Percentiles rank a stretch among this genome's conserved stretches.
These are phyloP conservation scores for Collybia sp. DNA, from an alignment of 768 basidiomycete species.

Conservation along the genomic window DNA sequence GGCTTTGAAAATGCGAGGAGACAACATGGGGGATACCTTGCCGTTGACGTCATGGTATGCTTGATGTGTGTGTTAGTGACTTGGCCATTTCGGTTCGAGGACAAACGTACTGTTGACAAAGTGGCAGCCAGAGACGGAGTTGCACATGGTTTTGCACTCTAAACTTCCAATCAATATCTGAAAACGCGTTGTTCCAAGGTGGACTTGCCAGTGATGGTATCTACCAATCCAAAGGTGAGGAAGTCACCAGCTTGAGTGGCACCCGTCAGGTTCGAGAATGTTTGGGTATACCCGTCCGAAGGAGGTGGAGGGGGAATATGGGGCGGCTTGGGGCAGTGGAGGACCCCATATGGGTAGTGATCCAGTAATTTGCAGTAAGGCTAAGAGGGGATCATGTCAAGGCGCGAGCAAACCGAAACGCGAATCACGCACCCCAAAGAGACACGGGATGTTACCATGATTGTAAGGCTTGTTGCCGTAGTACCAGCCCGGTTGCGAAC, in stretches of 20 bases:
- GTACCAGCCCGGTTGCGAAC: conserved; percentile 37
- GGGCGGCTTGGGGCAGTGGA: conserved; percentile 28
- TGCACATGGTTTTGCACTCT: conserved; percentile 45
- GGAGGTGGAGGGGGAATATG: conserved; percentile 11
- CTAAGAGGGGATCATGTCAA: conserved; percentile 11
- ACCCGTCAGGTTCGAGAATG: conserved; percentile 35
- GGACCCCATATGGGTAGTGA: conserved; percentile 22
- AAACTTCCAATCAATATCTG: neutral
- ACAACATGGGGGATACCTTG: conserved; percentile 21
- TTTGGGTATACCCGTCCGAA: conserved; percentile 29
- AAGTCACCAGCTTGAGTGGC: conserved; percentile 39
- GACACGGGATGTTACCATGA: conserved; percentile 23
- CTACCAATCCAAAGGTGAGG: conserved; percentile 39
- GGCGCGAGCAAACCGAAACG: neutral
- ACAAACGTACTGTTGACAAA: conserved; percentile 37
- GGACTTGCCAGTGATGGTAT: conserved; percentile 33
- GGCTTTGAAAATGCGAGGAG: neutral
- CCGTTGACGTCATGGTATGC: conserved; percentile 44
- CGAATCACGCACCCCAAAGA: conserved; percentile 23
- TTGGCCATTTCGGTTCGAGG: neutral
- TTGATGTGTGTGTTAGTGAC: conserved; percentile 7
- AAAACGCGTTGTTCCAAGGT: neutral
- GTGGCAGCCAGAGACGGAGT: conserved; percentile 30
- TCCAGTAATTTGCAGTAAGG: conserved; percentile 31
- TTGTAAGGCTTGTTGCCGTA: conserved; percentile 25